Evolutionary conservation across 2,329 filamentous ascomycete genomes (phyloP), one percentile per base, ranked within the genome.

Genomic region (Monosporascus sp.): DNA sequence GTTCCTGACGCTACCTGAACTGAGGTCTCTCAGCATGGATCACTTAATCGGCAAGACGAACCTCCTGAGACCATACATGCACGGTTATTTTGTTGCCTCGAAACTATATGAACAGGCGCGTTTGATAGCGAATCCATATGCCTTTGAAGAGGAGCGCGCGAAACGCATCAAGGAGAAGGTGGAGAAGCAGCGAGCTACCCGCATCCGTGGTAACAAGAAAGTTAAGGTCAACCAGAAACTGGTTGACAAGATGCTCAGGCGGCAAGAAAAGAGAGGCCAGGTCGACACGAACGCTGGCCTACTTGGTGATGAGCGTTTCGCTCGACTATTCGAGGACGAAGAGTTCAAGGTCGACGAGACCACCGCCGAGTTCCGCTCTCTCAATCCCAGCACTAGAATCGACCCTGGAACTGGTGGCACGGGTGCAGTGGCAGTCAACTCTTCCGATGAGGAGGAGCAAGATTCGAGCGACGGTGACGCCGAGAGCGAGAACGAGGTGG

Each of bases 41-140:
- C 93, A 97, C 68, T 78, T 99, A 48, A 81, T 99, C 53, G 93
- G 93, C 60, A 92, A 91, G 63, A 96, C 91, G 28, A 94, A 89
- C 65, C 76, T 97, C 20, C 77, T 99, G 41, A 82, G 93, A 45
- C 94, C 94, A 44, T 99, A 99, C 68, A 99, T 99, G 95, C 94
- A 99, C 69, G 95, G 94, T 63, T 97, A 94, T 78, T 99, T 99
- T 74, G 92, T 99, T 48, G 90, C 89, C 37, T 93, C 95, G 63
- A 91, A 92, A 66, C 74, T 99, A 26, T 97, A 99, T 70, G 95
- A 99, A 68, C 92, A 99, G 70, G 94, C 94, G 18, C 81, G 89
- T 52, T 76, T 99, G 55, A 96, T 97, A 63, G 88, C 89, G 49
- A 96, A 97, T 72, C 94, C 94, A 0, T 95, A 95, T 67, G 82